phyloP scores from a whole-genome alignment of 257 asterid genomes.

The Agastache rugosa region DNA sequence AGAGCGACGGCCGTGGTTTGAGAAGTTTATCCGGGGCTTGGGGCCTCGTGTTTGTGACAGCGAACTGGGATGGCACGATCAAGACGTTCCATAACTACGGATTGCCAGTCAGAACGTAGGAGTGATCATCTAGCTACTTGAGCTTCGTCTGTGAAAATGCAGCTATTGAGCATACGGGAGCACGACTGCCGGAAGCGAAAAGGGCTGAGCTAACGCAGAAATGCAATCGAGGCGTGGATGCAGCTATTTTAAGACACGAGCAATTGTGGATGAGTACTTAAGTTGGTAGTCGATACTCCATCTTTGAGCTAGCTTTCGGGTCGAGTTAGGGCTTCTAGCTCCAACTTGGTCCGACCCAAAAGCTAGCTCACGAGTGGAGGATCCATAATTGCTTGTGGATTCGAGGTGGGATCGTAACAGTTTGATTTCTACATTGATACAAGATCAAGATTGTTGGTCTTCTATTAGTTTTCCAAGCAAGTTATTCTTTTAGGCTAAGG shows the following conservation, averaged over 20 bases:
- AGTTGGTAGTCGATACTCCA: too few species aligned
- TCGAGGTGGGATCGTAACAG: neutral
- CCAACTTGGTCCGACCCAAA: too few species aligned
- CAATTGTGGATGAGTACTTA: too few species aligned
- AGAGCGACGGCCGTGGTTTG: slow-evolving; percentile 4
- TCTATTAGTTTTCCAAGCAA: neutral
- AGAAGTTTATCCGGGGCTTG: slow-evolving; percentile 47
- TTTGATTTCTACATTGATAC: neutral
- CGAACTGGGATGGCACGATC: slow-evolving; percentile 68
- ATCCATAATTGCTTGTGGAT: too few species aligned
- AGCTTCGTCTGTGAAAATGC: neutral
- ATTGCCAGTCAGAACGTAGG: slow-evolving; percentile 56
- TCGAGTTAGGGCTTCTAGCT: too few species aligned
- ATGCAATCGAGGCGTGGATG: too few species aligned
- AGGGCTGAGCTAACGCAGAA: too few species aligned
- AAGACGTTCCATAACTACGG: slow-evolving; percentile 86
- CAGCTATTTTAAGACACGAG: too few species aligned
- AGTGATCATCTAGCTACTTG: neutral
- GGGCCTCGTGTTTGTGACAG: slow-evolving; percentile 82
- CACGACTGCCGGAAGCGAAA: neutral
- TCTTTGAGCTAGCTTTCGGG: too few species aligned
- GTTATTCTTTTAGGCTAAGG: slow-evolving; percentile 32
- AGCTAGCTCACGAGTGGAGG: too few species aligned
- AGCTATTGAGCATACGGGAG: neutral
- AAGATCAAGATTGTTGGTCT: slow-evolving; percentile 21